Base-by-base conservation (phyloP, 805 yeast genomes). In the Candida germanica region DNA sequence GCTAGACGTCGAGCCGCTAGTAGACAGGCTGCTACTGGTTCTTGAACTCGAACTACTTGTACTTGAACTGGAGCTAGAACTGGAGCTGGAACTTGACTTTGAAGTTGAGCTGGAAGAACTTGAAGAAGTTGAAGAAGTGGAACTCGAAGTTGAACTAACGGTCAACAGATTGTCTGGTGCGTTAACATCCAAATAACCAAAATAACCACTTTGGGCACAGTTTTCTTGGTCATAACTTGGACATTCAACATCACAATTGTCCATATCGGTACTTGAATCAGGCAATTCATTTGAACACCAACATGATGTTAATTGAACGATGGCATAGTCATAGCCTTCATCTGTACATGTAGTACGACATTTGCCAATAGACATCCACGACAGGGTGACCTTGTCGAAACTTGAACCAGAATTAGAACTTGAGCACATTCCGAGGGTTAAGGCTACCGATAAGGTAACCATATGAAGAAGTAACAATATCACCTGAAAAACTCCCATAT, bases 241-340 rank as follows among this genome's bases (percentile, higher is more conserved):
- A 53, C 79, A 74, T 1, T 50, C 43, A 3, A 36, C 36, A 16
- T 47, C 43, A 52, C 79, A 74, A 19, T 58, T 42, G n/a, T 51
- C 36, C 8, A 61, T 26, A 19, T 49, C 43, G 0, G 61, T 62
- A 0, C 79, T 64, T 12, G 52, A 45, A 1, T 50, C 61, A 0
- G 87, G 86, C 14, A 69, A 54, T 6, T 49, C 43, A 48, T 79
- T 68, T 5, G 84, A 68, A 51, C 87, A 80, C 81, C 83, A 81
- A 53, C 87, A 80, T 30, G 59, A 25, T 25, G 58, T 42, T n/a
- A 63, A 66, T 44, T 64, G 77, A 24, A 80, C 56, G 26, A 80
- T 68, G 12, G 78, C 87, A 39, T 67, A 76, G 7, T 75, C 66
- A 42, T 61, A 71, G 6, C 73, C 73, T n/a, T 43, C 36, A 6